Conservation (phyloP, 495 filamentous ascomycete species). For the Neurospora sp. region DNA sequence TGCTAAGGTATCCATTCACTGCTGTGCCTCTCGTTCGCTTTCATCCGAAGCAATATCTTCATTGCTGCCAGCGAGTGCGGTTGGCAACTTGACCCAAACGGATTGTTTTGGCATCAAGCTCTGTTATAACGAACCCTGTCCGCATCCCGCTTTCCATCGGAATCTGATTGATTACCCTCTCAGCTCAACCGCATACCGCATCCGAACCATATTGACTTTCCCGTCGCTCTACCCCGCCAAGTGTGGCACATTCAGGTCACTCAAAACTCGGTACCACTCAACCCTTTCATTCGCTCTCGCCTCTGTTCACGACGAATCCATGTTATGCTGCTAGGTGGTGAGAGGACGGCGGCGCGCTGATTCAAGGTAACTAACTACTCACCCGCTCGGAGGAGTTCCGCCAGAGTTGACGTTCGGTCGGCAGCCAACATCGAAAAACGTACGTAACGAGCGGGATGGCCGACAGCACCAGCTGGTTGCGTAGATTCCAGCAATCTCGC, state of each 20-base stretch:
- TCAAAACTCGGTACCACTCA: not conserved
- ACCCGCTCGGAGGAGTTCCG: not conserved
- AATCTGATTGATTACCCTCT: not conserved
- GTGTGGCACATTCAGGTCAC: not conserved
- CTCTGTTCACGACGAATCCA: not conserved
- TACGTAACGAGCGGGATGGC: conserved; percentile 12
- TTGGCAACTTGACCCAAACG: not conserved
- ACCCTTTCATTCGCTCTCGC: not conserved
- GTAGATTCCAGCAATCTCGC: conserved; percentile 15
- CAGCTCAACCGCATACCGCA: not conserved
- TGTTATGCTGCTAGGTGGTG: not conserved
- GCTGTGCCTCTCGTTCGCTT: not conserved
- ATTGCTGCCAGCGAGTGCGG: not conserved
- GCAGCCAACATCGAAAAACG: not conserved
- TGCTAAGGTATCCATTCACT: not conserved
- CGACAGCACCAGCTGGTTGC: conserved; percentile 20
- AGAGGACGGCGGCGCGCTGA: not conserved
- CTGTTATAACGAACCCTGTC: not conserved
- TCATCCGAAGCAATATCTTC: not conserved
- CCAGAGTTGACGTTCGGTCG: not conserved
- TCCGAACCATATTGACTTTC: not conserved
- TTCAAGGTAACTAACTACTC: not conserved
- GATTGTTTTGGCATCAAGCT: not conserved
- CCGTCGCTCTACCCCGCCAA: not conserved
- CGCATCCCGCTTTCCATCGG: not conserved